Conservation (phyloP, 2,329 filamentous ascomycete species). For the Endocalyx cinctus region DNA sequence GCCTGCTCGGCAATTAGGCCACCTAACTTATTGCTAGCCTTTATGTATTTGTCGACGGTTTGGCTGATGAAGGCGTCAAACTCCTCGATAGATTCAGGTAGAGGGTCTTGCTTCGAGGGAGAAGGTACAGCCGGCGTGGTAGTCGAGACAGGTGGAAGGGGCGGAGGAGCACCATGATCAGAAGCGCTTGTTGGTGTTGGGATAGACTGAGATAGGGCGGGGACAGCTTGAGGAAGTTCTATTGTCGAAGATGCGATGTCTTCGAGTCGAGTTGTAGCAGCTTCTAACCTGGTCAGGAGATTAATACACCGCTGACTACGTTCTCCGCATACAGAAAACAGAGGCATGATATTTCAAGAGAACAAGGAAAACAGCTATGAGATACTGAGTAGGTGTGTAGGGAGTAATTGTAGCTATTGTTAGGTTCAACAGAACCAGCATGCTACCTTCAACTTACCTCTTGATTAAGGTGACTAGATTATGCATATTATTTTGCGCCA, state of each 20-base stretch:
- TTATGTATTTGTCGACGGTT: conserved; percentile 73
- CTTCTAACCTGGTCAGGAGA: conserved; percentile 72
- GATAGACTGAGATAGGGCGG: conserved; percentile 38
- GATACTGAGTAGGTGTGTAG: no score
- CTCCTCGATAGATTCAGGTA: conserved; percentile 78
- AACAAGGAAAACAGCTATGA: no score
- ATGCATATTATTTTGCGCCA: conserved; percentile 84
- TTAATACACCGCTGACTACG: conserved; percentile 37
- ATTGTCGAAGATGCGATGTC: conserved; percentile 81
- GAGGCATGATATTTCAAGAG: no score
- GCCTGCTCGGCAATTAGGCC: conserved; percentile 75
- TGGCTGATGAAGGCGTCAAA: conserved; percentile 76
- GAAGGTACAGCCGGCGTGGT: conserved; percentile 31
- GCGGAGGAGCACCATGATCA: conserved; percentile 30
- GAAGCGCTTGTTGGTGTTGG: conserved; percentile 31
- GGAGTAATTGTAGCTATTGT: no score
- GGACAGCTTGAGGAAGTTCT: conserved; percentile 51
- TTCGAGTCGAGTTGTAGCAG: conserved; percentile 90
- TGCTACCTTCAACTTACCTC: conserved; percentile 69
- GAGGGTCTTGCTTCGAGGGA: conserved; percentile 42
- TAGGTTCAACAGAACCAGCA: no score
- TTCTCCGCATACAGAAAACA: conserved; percentile 12
- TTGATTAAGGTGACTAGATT: conserved; percentile 97
- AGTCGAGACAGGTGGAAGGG: conserved; percentile 37
- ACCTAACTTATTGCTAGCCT: conserved; percentile 72